Evolutionary conservation across 1,284 basidiomycete species (phyloP), one percentile per base, ranked within the genome.

Genomic region (Cutaneotrichosporon sp.): DNA sequence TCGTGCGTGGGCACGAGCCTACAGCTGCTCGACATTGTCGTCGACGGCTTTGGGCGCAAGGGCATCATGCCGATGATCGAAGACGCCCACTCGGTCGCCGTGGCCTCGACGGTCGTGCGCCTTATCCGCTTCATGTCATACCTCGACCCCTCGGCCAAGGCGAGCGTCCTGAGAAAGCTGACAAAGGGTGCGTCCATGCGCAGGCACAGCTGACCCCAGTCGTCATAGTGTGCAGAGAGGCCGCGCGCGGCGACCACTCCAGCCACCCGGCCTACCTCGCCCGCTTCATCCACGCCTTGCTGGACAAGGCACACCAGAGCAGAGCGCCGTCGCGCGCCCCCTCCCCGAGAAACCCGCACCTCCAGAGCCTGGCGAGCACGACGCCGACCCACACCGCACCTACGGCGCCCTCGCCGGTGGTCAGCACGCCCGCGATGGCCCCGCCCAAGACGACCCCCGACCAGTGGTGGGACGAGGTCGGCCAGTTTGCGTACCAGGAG

Each of bases 51-150:
- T 36, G 66, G 62, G 4, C 63, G 66, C 29, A 62, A 65, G 55
- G 66, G 63, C 25, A 64, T 67, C 61, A 67, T 67, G 66, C 66
- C 66, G 1, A 63, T 67, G 63, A 67, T 67, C 24, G 66, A 67
- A 58, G 66, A 67, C 45, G 66, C 66, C 3, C 66, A 67, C 31
- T 65, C 63, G 11, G 66, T 67, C 7, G 63, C 63, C 2, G 66
- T 67, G 8, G 66, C 66, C 46, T 67, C 66, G 1, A 65, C 66
- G 0, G 58, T 59, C 7, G 66, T 67, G 14, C 63, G 66, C 9
- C 54, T 67, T 14, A 54, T 67, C 22, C 56, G 66, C 1, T 67
- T 67, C 59, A 59, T 65, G 52, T 8, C 59, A 25, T 67, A 67
- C 31, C 61, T 67, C 29, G 66, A 67, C 20, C 9, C 54, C 1